phyloP scores from a whole-genome alignment of 768 basidiomycete genomes.

The Trametes meyenii region DNA sequence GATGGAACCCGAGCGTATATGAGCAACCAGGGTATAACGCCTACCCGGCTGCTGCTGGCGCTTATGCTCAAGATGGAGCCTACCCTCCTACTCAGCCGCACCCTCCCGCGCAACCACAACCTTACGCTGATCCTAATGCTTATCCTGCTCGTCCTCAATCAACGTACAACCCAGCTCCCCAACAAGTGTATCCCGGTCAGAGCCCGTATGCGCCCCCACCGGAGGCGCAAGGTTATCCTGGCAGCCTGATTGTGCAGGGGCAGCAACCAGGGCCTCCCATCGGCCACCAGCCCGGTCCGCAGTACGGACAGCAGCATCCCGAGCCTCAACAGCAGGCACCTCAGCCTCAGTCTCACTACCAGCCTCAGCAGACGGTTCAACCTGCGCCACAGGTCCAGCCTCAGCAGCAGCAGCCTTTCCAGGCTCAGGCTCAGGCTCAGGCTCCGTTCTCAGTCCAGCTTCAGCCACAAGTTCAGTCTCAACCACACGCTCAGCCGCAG shows the following conservation, averaged over 20 bases:
- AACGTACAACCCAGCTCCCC: conserved; percentile 31
- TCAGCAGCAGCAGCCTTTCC: conserved; percentile 30
- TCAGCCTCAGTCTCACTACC: conserved; percentile 33
- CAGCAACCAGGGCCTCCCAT: background rate
- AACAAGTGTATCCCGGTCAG: conserved; percentile 30
- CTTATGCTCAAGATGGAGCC: conserved; percentile 31
- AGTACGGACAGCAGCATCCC: conserved; percentile 23
- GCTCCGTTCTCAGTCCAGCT: conserved; percentile 6
- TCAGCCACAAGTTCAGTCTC: conserved; percentile 27
- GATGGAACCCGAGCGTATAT: conserved; percentile 52
- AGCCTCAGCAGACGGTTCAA: conserved; percentile 28
- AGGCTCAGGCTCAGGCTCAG: conserved; percentile 25
- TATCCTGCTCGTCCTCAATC: conserved; percentile 31
- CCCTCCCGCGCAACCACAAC: conserved; percentile 27
- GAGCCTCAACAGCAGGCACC: conserved; percentile 38
- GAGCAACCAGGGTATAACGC: conserved; percentile 47
- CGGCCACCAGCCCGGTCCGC: conserved; percentile 14
- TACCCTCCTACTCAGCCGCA: conserved; percentile 35
- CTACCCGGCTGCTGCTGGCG: conserved; percentile 38
- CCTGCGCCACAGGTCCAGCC: conserved; percentile 5
- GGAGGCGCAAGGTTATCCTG: conserved; percentile 26
- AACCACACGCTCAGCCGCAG: conserved; percentile 30
- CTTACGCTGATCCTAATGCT: conserved; percentile 31
- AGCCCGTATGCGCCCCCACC: conserved; percentile 27
- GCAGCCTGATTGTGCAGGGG: conserved; percentile 1